Evolutionary conservation across 345 rosid species (phyloP), one percentile per base, ranked within the genome.

Genomic region (Aegle marmelos): DNA sequence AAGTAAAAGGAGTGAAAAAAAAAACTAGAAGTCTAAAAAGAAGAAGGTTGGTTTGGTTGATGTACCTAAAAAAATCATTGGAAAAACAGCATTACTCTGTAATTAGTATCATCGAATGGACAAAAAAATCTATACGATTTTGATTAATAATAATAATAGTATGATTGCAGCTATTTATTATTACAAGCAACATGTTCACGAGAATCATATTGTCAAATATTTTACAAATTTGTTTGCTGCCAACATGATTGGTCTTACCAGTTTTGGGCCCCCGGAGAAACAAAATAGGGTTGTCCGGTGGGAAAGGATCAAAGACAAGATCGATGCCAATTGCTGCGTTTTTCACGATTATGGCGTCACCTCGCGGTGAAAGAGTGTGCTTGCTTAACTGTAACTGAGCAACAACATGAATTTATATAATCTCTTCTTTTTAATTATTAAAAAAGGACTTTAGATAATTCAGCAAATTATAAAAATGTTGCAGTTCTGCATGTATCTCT

Each of bases 171-270:
- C 33, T 56, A 30, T 17, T 14, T 41, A 16, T 50, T 17, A 50
- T 50, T 50, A 17, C 16, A 68, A n/a, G 60, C 71, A 31, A 54
- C 79, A 77, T 79, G 82, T 68, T 79, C 68, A 9, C 22, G 67
- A 34, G 72, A 77, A 81, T 75, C 62, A 45, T 80, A 34, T 67
- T 72, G 78, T 71, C 75, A 66, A 57, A 78, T 16, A 56, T 45
- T 34, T 60, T 50, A 54, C 45, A 28, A 37, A 34, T 70, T 58
- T 6, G 9, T 10, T 71, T 64, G 72, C 75, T 53, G 39, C n/a
- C 30, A 50, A 14, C 41, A 76, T 34, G 76, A 67, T 45, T 30
- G 62, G 21, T 72, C 61, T 61, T 56, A 57, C 8, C 25, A 31
- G 31, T n/a, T 58, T 66, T n/a, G 66, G 37, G 58, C 28, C 37